These are phyloP conservation scores for Phylloporus gajari DNA, from an alignment of 1,284 basidiomycete species.

Conservation along the genomic window DNA sequence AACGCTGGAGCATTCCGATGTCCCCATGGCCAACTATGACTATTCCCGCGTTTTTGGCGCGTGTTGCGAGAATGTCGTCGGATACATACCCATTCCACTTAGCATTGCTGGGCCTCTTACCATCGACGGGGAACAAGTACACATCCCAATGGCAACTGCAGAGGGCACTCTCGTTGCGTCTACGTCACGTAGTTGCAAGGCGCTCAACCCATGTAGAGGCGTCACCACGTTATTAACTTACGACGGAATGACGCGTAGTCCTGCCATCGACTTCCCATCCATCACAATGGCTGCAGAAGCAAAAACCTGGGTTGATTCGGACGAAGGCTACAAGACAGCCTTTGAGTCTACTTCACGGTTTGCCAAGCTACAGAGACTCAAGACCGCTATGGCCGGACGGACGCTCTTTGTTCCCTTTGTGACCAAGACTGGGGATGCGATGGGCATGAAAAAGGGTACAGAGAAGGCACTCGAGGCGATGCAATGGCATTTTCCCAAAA, in stretches of 20 bases:
- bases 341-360: conserved; percentile 97
- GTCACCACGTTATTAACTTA: conserved; percentile 93
- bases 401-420: conserved; percentile 97
- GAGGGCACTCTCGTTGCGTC: conserved; percentile 99
- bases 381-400: conserved; percentile 88
- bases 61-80: conserved; percentile 99
- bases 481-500: conserved; percentile 87
- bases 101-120: conserved; percentile 97
- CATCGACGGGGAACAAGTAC: conserved; percentile 87
- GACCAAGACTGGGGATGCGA: conserved; percentile 96
- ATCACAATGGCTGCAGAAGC: conserved; percentile 84
- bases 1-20: conserved; percentile 84
- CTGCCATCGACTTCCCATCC: conserved; percentile 94
- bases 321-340: conserved; percentile 86
- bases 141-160: conserved; percentile 99
- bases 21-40: conserved; percentile 91
- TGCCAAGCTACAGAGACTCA: conserved; percentile 83
- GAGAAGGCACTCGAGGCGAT: conserved; percentile 92
- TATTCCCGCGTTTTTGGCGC: conserved; percentile 96
- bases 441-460: conserved; percentile 99
- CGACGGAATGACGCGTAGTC: conserved; percentile 98
- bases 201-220: conserved; percentile 94
- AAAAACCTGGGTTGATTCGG: conserved; percentile 89
- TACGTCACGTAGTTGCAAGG: conserved; percentile 97
- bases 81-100: conserved; percentile 95